phyloP scores from a whole-genome alignment of 331 rosid species.

The Quercus lobata region DNA sequence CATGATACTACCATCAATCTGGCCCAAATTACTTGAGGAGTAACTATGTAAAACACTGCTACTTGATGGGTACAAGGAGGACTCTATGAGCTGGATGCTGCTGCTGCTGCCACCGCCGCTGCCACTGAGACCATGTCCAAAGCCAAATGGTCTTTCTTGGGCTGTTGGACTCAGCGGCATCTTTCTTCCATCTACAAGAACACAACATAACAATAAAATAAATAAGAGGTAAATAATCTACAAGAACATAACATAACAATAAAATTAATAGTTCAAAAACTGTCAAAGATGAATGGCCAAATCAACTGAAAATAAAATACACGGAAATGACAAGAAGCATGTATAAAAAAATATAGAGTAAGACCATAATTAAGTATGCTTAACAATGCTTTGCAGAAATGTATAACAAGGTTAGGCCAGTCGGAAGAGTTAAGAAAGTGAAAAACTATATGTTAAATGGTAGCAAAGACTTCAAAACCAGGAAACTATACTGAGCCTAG shows the following conservation, averaged over 20 bases:
- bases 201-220: not conserved
- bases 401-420: not conserved
- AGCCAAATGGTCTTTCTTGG: slow-evolving; percentile 56
- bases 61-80: slow-evolving; percentile 62
- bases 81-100: slow-evolving; percentile 70
- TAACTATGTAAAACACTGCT: slow-evolving; percentile 81
- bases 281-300: not conserved
- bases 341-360: not conserved
- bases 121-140: slow-evolving; percentile 39
- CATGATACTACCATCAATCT: slow-evolving; percentile 54
- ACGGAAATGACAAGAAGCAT: not conserved
- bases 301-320: not conserved
- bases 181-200: slow-evolving; percentile 88
- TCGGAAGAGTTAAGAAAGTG: not conserved
- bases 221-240: not conserved
- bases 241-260: not conserved
- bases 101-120: slow-evolving; percentile 39
- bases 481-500: not conserved
- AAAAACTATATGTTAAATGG: not conserved
- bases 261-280: not conserved
- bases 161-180: slow-evolving; percentile 89
- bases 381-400: not conserved
- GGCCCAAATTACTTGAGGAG: slow-evolving; percentile 81
- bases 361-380: not conserved
- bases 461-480: not conserved